Conservation (phyloP, 352 stramenopile genomes). For the Globisporangium solare region DNA sequence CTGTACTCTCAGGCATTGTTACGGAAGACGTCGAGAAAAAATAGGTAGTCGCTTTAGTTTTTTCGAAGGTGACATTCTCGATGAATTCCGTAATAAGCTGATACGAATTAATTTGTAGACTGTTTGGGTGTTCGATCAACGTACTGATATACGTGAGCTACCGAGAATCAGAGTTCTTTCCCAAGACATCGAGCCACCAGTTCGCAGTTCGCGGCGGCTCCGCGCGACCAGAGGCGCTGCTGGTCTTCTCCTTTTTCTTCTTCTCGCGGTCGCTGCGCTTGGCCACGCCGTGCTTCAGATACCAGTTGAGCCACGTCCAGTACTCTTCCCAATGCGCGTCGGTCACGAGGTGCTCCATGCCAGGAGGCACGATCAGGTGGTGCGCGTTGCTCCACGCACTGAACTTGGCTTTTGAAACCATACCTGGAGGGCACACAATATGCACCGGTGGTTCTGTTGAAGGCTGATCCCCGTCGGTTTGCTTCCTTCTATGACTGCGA, state of each 20-base stretch:
- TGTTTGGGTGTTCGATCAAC: too few relatives aligned
- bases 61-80: too few relatives aligned
- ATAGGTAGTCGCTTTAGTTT: too few relatives aligned
- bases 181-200: conserved; percentile 14
- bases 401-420: conserved; percentile 28
- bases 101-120: too few relatives aligned
- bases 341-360: conserved; percentile 47
- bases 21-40: too few relatives aligned
- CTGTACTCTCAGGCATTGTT: too few relatives aligned
- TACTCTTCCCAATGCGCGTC: conserved; percentile 50
- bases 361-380: conserved; percentile 38
- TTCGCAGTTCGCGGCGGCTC: conserved; percentile 2
- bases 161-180: too few relatives aligned
- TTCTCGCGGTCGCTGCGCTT: conserved; percentile 2
- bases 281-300: conserved; percentile 26
- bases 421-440: conserved; percentile 50
- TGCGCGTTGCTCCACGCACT: conserved; percentile 17
- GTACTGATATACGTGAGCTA: too few relatives aligned
- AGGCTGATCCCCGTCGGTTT: not conserved
- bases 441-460: not conserved
- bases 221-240: not conserved
- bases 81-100: too few relatives aligned
- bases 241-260: conserved; percentile 7
- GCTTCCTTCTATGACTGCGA: too few relatives aligned
- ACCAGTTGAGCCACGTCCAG: conserved; percentile 67